Conservation (phyloP, 768 basidiomycete species). For the Pleurotus tuoliensis region DNA sequence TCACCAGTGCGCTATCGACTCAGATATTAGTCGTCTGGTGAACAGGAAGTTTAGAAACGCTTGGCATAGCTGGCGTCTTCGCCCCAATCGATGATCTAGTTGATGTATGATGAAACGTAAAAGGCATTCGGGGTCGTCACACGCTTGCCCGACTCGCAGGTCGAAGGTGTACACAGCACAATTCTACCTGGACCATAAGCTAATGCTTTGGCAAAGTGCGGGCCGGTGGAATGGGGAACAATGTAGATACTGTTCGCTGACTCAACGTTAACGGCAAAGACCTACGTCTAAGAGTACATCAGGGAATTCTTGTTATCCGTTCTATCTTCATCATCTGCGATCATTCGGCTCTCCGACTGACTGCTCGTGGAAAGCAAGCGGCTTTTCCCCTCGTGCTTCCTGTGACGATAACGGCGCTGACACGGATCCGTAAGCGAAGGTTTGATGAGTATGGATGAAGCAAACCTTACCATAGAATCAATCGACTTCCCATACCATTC, state of each 20-base stretch:
- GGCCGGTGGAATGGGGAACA: slow-evolving; percentile 56
- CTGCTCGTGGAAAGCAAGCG: no score
- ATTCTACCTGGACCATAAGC: slow-evolving; percentile 21
- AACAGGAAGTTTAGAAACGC: slow-evolving; percentile 18
- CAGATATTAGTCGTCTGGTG: neutral
- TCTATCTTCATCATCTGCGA: no score
- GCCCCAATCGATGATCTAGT: slow-evolving; percentile 28
- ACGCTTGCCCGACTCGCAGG: slow-evolving; percentile 32
- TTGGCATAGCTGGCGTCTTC: slow-evolving; percentile 43
- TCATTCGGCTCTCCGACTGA: no score
- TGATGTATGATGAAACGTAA: slow-evolving; percentile 34
- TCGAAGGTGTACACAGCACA: slow-evolving; percentile 41
- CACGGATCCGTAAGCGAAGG: no score
- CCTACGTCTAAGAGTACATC: slow-evolving; percentile 50
- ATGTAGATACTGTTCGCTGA: slow-evolving; percentile 48
- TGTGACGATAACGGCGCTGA: no score
- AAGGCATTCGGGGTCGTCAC: slow-evolving; percentile 30
- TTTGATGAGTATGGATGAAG: no score
- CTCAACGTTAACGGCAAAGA: slow-evolving; percentile 45
- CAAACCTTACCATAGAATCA: no score
- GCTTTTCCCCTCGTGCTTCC: no score
- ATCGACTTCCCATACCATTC: no score
- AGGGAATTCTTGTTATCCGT: no score
- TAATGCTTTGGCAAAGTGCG: no score
- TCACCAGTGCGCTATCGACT: slow-evolving; percentile 31